These are phyloP conservation scores for Prosopis cineraria DNA, from an alignment of 306 rosid genomes.

Conservation along the genomic window DNA sequence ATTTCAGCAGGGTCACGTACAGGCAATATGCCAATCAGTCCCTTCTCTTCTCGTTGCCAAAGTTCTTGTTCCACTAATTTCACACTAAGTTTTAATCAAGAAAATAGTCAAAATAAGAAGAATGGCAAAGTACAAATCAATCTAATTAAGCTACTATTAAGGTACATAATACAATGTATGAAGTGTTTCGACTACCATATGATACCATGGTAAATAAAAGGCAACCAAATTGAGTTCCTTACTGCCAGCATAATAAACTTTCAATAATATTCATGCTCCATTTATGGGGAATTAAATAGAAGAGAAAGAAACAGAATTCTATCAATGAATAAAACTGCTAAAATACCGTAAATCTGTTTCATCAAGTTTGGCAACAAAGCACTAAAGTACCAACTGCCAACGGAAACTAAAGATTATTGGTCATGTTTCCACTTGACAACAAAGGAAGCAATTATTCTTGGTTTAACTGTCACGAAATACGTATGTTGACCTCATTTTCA, in stretches of 20 bases:
- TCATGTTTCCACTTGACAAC: neutral
- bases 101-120: constrained; percentile 20
- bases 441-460: constrained; percentile 3
- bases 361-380: neutral
- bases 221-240: constrained; percentile 1
- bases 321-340: neutral
- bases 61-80: constrained; percentile 98
- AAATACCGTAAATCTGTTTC: neutral
- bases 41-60: constrained; percentile 99
- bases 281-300: neutral
- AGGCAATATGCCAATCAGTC: constrained; percentile 90
- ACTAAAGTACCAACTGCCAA: neutral
- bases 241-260: neutral
- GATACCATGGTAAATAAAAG: neutral
- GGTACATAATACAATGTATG: neutral
- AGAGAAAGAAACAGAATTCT: neutral
- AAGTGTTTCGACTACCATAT: constrained; percentile 16
- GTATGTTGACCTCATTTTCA: neutral
- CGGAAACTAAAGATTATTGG: neutral
- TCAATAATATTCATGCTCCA: constrained; percentile 2
- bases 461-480: neutral
- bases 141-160: neutral
- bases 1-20: constrained; percentile 87
- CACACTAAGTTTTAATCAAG: constrained; percentile 57
- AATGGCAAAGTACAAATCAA: constrained; percentile 22